phyloP scores from a whole-genome alignment of 129 eudicot species.

The Smallanthus sonchifolius region DNA sequence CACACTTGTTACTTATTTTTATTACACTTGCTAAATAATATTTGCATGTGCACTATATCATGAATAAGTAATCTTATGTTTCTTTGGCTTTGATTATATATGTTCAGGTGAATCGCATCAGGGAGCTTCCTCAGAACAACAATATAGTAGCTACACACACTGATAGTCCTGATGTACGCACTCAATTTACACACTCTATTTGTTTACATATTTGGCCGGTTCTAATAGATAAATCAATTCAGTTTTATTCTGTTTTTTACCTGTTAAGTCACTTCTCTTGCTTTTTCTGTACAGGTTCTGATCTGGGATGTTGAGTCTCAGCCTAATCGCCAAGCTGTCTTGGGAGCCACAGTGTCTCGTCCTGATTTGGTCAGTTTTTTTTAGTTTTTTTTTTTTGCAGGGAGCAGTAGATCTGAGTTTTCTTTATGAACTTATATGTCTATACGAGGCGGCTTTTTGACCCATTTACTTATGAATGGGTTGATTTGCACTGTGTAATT shows the following conservation, averaged over 20 bases:
- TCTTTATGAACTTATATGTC: background rate
- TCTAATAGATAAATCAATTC: background rate
- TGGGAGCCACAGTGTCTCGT: slow-evolving; percentile 65
- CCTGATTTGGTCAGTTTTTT: slow-evolving; percentile 70
- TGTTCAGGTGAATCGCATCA: slow-evolving; percentile 83
- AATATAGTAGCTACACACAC: slow-evolving; percentile 95
- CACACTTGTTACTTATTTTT: background rate
- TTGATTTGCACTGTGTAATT: background rate
- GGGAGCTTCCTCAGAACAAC: slow-evolving; percentile 90
- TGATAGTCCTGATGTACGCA: slow-evolving; percentile 88
- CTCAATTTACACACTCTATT: background rate
- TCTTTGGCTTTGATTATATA: background rate
- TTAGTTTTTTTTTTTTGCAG: background rate
- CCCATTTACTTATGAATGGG: background rate
- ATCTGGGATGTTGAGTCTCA: slow-evolving; percentile 95
- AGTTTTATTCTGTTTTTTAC: background rate
- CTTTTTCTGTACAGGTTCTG: slow-evolving; percentile 44
- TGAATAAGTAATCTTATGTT: background rate
- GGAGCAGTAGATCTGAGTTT: background rate
- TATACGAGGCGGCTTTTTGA: background rate
- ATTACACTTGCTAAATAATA: background rate
- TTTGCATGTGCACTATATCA: background rate
- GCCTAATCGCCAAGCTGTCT: slow-evolving; percentile 67
- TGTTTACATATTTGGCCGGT: background rate
- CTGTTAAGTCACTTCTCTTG: background rate